Base-by-base conservation (phyloP, 768 basidiomycete genomes). In the Rhizopogon sp. region DNA sequence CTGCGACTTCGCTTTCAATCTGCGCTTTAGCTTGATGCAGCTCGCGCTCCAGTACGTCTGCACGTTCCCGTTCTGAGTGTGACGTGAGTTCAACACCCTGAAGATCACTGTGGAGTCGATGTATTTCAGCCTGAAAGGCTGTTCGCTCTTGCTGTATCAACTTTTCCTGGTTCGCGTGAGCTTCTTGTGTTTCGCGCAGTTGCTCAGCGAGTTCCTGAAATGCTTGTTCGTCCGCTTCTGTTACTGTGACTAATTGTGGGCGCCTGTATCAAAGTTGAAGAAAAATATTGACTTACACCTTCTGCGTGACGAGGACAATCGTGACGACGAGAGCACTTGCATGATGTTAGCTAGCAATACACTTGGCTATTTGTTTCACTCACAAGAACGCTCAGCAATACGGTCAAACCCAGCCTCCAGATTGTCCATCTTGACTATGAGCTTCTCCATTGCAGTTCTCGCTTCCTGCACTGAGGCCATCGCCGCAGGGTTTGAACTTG, bases 331-430 rank as follows among this genome's bases (percentile, higher is more conserved):
- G 39, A 92, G 76, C 37, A 93, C 91, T 92, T 51, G 31, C 53
- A 55, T 29, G 40, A 16, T 20, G 50, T 50, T 35, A 56, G 56
- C n/a, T 57, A 58, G 39, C 47, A 29, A n/a, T 17, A 14, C n/a
- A 14, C 35, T 16, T 43, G 11, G 22, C 1, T 35, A 44, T n/a
- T 39, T 16, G 6, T 42, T 28, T 16, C 57, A 61, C 90, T 54
- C 66, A 93, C 93, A 68, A 56, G 90, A 90, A 45, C 88, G 82
- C 66, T 94, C 91, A 3, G 90, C 88, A 61, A 95, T 87, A 58
- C 84, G 81, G 61, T 95, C 93, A 63, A 97, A 94, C 2, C 87
- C 87, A 0, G 80, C 67, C 66, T 91, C 87, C 11, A 95, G 74
- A 25, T 75, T 78, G 56, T 96, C 91, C 84, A 97, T 90, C 68